Base-by-base conservation (phyloP, 2,329 filamentous ascomycete species). In the Knoxdaviesia capensis region DNA sequence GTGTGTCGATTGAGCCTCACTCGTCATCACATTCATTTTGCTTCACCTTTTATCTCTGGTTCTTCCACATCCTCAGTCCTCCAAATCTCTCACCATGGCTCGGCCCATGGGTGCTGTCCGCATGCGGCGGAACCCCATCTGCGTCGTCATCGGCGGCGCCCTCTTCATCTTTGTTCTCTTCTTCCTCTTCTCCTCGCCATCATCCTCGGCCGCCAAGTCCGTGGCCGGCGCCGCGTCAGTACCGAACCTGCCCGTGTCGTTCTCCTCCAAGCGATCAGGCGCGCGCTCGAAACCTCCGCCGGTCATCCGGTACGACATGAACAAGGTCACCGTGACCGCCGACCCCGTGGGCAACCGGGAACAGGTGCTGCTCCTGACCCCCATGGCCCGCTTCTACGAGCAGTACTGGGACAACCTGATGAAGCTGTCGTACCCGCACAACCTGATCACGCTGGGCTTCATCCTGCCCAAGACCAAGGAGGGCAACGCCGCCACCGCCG, bases 371-470 rank as follows among this genome's bases (percentile, higher is more conserved):
- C 82, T 98, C 54, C 71, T 98, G 46, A 94, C 90, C 1, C 90
- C 90, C 7, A 77, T 98, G 62, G 81, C 85, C 32, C 76, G 83
- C 47, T 98, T 96, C 68, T 96, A 94, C 60, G 78, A 82, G 52
- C 77, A 72, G 50, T 98, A 96, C 65, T 98, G 90, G 88, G 80
- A 92, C 58, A 98, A 96, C 53, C 68, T 98, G 31, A 58, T 87
- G 50, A 74, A 74, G 55, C 70, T 98, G 43, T 71, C 63, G 53
- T 98, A 96, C 57, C 90, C 90, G 3, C 90, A 94, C 62, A 82
- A 94, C 45, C 74, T 96, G 48, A 92, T 98, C 54, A 92, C 85
- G 1, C 68, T 98, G 31, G 90, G 85, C 35, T 98, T 96, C 63
- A 96, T 98, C 55, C 77, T 94, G 31, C 90, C 90, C 41, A 93